Percentiles rank a stretch among this genome's conserved stretches.
These are phyloP conservation scores for Rhizopus stolonifer DNA, from an alignment of 371 early-diverging fungal genomes.

Conservation along the genomic window DNA sequence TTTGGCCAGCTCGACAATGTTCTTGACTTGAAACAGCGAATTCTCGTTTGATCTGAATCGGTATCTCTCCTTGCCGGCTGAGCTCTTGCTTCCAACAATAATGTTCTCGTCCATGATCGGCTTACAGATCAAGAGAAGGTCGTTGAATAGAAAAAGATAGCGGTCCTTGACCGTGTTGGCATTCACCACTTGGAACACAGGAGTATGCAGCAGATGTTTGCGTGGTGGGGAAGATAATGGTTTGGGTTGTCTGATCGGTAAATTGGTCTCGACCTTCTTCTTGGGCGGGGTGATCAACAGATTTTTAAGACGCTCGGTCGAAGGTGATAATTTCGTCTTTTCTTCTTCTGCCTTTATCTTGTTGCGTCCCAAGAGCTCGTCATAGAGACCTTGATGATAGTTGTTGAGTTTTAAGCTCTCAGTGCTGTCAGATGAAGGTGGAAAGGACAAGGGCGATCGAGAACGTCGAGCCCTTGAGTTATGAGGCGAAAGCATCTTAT, in stretches of 20 bases:
- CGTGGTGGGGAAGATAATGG: conserved; percentile 44
- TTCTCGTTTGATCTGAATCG: conserved; percentile 50
- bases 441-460: conserved; percentile 21
- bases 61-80: conserved; percentile 10
- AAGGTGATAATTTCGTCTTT: conserved; percentile 6
- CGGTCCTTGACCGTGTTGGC: conserved; percentile 71
- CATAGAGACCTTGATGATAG: not conserved
- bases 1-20: conserved; percentile 56
- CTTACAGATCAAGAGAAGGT: conserved; percentile 77
- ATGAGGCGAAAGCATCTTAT: conserved; percentile 7
- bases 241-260: conserved; percentile 4
- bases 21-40: conserved; percentile 64
- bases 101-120: conserved; percentile 52
- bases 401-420: not conserved
- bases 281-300: conserved; percentile 11
- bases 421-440: conserved; percentile 6
- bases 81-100: conserved; percentile 28
- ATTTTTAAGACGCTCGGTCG: conserved; percentile 1
- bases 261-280: not conserved
- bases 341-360: conserved; percentile 5
- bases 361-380: not conserved
- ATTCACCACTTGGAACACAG: conserved; percentile 75
- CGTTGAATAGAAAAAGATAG: conserved; percentile 80
- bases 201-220: conserved; percentile 71
- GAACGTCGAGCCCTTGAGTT: conserved; percentile 14